These are phyloP conservation scores for Spergularia azorica DNA, from an alignment of 179 eudicot genomes.

Conservation along the genomic window DNA sequence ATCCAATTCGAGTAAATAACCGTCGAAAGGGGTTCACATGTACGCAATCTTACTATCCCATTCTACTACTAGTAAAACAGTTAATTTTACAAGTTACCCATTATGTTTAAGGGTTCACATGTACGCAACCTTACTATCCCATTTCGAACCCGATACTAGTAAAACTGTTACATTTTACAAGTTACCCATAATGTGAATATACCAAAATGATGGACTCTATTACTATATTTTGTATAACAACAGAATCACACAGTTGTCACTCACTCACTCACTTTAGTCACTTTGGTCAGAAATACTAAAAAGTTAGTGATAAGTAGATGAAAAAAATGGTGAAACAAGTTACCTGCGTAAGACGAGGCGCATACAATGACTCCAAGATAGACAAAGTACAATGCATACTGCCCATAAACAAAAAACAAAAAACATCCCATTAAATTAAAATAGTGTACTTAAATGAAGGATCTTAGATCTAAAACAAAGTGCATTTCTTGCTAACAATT, in stretches of 20 bases:
- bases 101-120: background rate
- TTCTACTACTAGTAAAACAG: background rate
- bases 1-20: background rate
- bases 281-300: background rate
- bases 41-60: background rate
- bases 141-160: background rate
- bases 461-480: constrained; percentile 41
- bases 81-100: background rate
- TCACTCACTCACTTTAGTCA: background rate
- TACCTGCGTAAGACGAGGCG: constrained; percentile 90
- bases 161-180: too few relatives aligned
- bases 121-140: background rate
- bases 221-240: background rate
- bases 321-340: constrained; percentile 31
- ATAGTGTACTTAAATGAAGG: constrained; percentile 25
- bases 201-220: background rate
- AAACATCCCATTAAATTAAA: background rate
- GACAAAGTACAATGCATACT: constrained; percentile 95
- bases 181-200: background rate
- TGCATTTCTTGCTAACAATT: too few relatives aligned
- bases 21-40: background rate
- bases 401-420: constrained; percentile 25
- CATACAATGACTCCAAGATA: constrained; percentile 96
- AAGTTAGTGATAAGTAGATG: too few relatives aligned
- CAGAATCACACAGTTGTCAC: background rate